Evolutionary conservation across 2,329 filamentous ascomycete genomes (phyloP).

Genomic region (Amesomyces nigricolor): DNA sequence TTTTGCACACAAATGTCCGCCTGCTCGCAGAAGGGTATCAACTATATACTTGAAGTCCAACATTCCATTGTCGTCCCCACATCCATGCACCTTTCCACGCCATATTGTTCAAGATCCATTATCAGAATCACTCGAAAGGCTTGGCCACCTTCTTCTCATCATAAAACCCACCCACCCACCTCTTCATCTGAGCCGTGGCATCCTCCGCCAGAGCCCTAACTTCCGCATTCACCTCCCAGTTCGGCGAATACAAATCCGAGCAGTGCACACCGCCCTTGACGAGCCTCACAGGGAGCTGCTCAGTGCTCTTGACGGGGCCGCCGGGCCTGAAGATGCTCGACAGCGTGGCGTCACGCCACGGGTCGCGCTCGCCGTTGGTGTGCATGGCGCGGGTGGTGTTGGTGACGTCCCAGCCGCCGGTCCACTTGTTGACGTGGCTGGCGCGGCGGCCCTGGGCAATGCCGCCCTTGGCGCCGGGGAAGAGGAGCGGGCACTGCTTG

Average conservation of each 20-base stretch:
- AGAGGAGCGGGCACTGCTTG: constrained; percentile 41
- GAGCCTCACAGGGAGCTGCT: constrained; percentile 31
- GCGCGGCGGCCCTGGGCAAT: constrained; percentile 31
- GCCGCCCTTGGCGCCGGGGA: constrained; percentile 34
- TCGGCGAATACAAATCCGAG: constrained; percentile 37
- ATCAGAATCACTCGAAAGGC: neutral
- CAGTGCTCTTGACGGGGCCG: constrained; percentile 33
- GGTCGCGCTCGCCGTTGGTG: constrained; percentile 38
- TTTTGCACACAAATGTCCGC: no score
- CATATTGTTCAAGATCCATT: no score
- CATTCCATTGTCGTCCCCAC: no score
- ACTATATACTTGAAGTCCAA: no score
- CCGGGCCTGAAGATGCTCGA: constrained; percentile 35
- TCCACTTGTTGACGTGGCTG: constrained; percentile 33
- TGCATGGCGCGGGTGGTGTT: constrained; percentile 36
- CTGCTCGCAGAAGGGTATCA: no score
- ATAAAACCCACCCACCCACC: constrained; percentile 50
- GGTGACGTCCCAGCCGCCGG: constrained; percentile 39
- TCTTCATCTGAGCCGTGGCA: constrained; percentile 45
- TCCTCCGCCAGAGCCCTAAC: constrained; percentile 45
- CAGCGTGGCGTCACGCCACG: constrained; percentile 38
- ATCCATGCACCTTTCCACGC: no score
- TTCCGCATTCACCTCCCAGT: constrained; percentile 47
- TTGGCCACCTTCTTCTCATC: constrained; percentile 25
- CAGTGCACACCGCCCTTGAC: constrained; percentile 36